A percentile compares a stretch with the other conserved stretches of the same genome.
phyloP scores from a whole-genome alignment of 108 stramenopile genomes.

The Fistulifera solaris region DNA sequence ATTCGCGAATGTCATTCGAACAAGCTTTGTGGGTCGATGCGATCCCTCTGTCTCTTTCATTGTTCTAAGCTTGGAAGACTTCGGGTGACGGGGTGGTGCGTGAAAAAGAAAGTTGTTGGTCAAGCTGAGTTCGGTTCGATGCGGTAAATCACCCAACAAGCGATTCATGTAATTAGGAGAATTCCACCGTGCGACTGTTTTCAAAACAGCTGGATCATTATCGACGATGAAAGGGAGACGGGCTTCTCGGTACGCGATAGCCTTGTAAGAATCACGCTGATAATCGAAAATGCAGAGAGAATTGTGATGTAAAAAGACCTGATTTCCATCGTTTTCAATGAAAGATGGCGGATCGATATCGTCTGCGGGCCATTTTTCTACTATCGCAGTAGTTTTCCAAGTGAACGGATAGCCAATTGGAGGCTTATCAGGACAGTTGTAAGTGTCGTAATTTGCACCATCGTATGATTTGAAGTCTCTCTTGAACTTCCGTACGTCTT shows the following conservation, averaged over 20 bases:
- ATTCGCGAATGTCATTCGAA: constrained; percentile 72
- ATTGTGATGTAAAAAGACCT: constrained; percentile 30
- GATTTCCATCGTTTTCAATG: too few relatives aligned
- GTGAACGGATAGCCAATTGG: constrained; percentile 64
- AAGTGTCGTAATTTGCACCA: constrained; percentile 54
- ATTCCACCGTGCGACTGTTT: constrained; percentile 81
- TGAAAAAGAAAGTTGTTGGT: constrained; percentile 94
- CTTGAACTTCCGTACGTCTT: too few relatives aligned
- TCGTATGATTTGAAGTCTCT: too few relatives aligned
- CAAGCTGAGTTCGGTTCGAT: constrained; percentile 64
- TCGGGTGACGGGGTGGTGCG: constrained; percentile 66
- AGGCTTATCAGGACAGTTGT: constrained; percentile 68
- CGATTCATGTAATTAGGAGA: constrained; percentile 55
- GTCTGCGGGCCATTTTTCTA: constrained; percentile 60
- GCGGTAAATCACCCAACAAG: constrained; percentile 41
- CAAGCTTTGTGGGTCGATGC: constrained; percentile 65
- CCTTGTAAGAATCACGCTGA: constrained; percentile 68
- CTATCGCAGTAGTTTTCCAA: constrained; percentile 61
- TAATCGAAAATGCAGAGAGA: constrained; percentile 84
- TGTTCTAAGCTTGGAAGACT: constrained; percentile 53
- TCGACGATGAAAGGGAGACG: constrained; percentile 94
- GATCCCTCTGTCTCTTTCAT: constrained; percentile 37
- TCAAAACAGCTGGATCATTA: constrained; percentile 82
- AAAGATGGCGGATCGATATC: background rate
- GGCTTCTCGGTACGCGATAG: constrained; percentile 68